Conservation (phyloP, 345 rosid genomes). For the Noccaea caerulescens region DNA sequence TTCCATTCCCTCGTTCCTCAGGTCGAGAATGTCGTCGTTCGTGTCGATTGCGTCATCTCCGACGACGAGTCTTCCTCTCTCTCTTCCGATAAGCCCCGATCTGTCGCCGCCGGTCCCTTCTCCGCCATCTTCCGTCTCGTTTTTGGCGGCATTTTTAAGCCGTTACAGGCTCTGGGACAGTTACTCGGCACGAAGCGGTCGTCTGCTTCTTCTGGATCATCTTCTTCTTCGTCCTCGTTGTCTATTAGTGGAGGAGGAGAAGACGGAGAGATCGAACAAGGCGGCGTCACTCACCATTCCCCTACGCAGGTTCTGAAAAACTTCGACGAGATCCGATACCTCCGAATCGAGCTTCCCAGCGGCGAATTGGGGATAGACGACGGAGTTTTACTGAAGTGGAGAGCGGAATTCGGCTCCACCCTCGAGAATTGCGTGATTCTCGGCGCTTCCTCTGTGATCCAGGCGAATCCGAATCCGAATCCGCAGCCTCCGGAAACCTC, state of each 20-base stretch:
- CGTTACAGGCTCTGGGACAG: conserved; percentile 72
- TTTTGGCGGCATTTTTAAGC: conserved; percentile 64
- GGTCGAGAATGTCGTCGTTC: conserved; percentile 84
- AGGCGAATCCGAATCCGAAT: conserved; percentile 27
- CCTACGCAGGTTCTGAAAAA: conserved; percentile 91
- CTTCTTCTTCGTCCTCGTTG: conserved; percentile 16
- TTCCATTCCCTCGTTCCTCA: conserved; percentile 79
- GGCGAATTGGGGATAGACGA: conserved; percentile 92
- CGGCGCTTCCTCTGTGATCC: conserved; percentile 74
- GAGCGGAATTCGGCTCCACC: conserved; percentile 94
- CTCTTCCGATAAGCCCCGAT: conserved; percentile 60
- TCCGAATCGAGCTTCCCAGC: conserved; percentile 83
- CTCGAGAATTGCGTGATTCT: conserved; percentile 92
- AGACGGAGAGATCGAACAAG: conserved; percentile 70
- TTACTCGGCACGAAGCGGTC: conserved; percentile 58
- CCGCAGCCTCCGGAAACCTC: not conserved
- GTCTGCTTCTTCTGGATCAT: not conserved
- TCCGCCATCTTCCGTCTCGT: conserved; percentile 54
- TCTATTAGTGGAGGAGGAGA: conserved; percentile 53
- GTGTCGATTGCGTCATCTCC: conserved; percentile 94
- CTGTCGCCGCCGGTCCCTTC: conserved; percentile 25
- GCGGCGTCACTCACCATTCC: conserved; percentile 94
- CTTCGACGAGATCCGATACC: conserved; percentile 82
- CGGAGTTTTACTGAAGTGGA: conserved; percentile 84
- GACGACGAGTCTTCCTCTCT: conserved; percentile 53